Percentiles rank a stretch among this genome's conserved stretches.
Evolutionary conservation across 441 rosid species (phyloP).

Genomic region (Eruca vesicaria): DNA sequence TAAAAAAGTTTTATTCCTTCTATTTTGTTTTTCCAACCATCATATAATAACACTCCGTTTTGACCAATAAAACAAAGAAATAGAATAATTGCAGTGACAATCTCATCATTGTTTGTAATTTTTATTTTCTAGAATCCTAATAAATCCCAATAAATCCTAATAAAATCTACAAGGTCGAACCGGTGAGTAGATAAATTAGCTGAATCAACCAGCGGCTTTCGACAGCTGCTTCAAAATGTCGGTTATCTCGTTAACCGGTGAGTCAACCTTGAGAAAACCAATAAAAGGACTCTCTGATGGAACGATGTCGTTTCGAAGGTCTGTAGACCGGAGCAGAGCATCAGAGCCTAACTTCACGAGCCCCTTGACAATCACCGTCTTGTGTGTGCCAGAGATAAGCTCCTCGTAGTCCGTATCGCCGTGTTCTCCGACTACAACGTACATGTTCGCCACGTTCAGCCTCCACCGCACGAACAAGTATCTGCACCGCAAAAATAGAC

Average conservation of each 20-base stretch:
- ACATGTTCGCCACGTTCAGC: constrained; percentile 81
- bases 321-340: constrained; percentile 58
- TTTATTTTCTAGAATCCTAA: not conserved
- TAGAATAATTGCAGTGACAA: not conserved
- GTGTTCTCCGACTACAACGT: constrained; percentile 72
- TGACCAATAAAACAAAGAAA: not conserved
- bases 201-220: constrained; percentile 39
- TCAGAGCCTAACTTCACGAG: constrained; percentile 60
- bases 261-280: constrained; percentile 42
- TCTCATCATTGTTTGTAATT: constrained; percentile 4
- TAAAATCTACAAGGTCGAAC: constrained; percentile 20
- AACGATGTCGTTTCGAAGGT: constrained; percentile 65
- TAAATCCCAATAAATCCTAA: not conserved
- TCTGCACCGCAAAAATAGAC: constrained; percentile 31
- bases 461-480: constrained; percentile 96
- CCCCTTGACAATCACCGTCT: constrained; percentile 68
- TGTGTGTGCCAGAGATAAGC: constrained; percentile 79
- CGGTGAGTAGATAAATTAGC: not conserved
- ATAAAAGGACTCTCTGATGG: constrained; percentile 69
- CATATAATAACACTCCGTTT: not conserved
- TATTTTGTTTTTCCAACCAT: not conserved
- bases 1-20: not conserved
- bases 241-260: constrained; percentile 56
- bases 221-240: constrained; percentile 53
- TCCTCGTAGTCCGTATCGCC: constrained; percentile 94